These are phyloP conservation scores for Thelonectria blattea DNA, from an alignment of 2,329 filamentous ascomycete genomes.

Conservation along the genomic window DNA sequence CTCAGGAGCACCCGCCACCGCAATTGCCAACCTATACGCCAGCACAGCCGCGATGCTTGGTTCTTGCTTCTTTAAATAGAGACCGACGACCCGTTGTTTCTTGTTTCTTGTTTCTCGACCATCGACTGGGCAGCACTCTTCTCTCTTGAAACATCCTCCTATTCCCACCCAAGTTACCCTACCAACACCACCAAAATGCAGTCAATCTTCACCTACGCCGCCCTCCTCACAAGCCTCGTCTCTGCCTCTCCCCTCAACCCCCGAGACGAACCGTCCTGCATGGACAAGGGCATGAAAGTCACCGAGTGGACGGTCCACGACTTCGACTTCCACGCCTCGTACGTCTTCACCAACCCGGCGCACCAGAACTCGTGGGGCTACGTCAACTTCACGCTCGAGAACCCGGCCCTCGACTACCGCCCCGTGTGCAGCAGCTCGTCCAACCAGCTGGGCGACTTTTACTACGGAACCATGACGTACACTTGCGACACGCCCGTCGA, in stretches of 20 bases:
- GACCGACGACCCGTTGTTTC: neutral
- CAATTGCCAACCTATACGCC: neutral
- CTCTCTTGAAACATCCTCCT: neutral
- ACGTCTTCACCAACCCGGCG: slow-evolving; percentile 5
- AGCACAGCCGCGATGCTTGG: neutral
- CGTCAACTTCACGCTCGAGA: slow-evolving; percentile 12
- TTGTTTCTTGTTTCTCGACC: neutral
- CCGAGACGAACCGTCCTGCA: neutral
- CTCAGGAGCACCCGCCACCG: neutral
- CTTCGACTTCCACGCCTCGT: slow-evolving; percentile 14
- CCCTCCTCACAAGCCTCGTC: neutral
- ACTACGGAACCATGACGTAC: slow-evolving; percentile 5
- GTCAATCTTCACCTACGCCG: neutral
- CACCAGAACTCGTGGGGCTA: slow-evolving; percentile 9
- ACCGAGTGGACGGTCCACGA: slow-evolving; percentile 1
- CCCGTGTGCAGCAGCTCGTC: slow-evolving; percentile 12
- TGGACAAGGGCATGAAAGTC: neutral
- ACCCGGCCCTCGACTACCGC: slow-evolving; percentile 1
- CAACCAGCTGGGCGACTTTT: slow-evolving; percentile 6
- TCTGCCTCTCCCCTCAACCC: neutral
- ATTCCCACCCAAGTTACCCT: neutral
- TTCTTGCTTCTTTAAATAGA: neutral
- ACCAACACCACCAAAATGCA: neutral
- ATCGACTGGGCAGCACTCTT: neutral
- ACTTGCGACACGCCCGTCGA: neutral